These are phyloP conservation scores for Stylosanthes scabra DNA, from an alignment of 331 rosid genomes.

Conservation along the genomic window DNA sequence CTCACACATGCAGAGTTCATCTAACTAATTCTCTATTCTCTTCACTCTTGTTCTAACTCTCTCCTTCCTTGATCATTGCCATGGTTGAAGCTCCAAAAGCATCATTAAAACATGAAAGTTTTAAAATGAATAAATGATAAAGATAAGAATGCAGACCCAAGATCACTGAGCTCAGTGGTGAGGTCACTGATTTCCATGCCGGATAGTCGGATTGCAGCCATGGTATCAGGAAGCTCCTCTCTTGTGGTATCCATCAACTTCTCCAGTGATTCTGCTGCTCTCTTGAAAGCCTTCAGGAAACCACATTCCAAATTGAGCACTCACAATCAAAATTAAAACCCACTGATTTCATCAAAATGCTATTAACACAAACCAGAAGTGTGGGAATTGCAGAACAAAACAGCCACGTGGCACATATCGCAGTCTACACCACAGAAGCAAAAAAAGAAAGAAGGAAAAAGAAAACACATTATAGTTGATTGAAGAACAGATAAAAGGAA, in stretches of 20 bases:
- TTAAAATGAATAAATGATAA: not conserved
- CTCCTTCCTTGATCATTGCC: too few species aligned
- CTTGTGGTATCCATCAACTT: slow-evolving; percentile 86
- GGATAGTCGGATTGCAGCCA: slow-evolving; percentile 90
- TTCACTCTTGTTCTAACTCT: too few species aligned
- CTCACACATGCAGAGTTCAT: too few species aligned
- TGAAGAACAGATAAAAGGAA: not conserved
- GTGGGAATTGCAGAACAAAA: slow-evolving; percentile 90
- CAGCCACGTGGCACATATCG: slow-evolving; percentile 80
- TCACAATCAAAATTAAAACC: slow-evolving; percentile 26
- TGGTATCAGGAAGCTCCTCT: slow-evolving; percentile 92
- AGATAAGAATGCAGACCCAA: slow-evolving; percentile 54
- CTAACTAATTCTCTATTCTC: too few species aligned
- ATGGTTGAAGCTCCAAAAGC: too few species aligned
- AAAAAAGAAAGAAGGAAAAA: too few species aligned
- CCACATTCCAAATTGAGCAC: too few species aligned
- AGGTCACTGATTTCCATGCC: slow-evolving; percentile 93
- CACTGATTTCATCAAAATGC: not conserved
- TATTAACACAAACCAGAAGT: slow-evolving; percentile 73
- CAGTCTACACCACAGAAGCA: slow-evolving; percentile 49
- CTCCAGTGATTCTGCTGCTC: slow-evolving; percentile 87
- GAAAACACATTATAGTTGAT: not conserved
- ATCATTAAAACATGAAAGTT: not conserved
- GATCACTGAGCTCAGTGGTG: slow-evolving; percentile 86
- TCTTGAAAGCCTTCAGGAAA: slow-evolving; percentile 81